phyloP scores from a whole-genome alignment of 1,284 basidiomycete species.

The Leccinum fuscescens region DNA sequence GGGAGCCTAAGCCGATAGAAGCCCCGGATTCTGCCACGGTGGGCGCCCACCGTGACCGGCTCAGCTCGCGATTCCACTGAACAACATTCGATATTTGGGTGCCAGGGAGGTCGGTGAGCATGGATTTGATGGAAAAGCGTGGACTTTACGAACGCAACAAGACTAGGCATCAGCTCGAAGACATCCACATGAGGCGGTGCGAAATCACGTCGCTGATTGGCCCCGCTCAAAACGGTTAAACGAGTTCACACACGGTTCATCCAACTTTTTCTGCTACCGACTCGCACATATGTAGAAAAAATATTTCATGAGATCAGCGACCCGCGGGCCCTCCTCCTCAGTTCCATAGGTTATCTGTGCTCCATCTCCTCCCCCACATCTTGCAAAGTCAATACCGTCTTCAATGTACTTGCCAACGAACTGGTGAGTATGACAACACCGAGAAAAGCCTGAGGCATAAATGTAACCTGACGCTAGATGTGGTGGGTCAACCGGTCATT shows the following conservation, averaged over 20 bases:
- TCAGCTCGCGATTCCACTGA: conserved; percentile 5
- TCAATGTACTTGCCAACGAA: neutral
- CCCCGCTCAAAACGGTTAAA: neutral
- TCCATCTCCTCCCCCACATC: neutral
- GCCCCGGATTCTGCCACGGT: conserved; percentile 35
- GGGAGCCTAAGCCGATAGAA: conserved; percentile 32
- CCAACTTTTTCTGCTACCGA: neutral
- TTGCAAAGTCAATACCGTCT: neutral
- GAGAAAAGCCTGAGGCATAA: neutral
- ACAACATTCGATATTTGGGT: neutral
- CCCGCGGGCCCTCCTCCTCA: too few relatives aligned
- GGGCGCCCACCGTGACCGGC: conserved; percentile 19
- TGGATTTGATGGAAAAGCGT: neutral
- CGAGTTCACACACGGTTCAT: neutral
- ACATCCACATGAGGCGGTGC: conserved; percentile 28
- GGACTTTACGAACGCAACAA: conserved; percentile 12
- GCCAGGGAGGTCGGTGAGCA: conserved; percentile 5
- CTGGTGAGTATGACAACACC: neutral
- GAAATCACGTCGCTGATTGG: conserved; percentile 27
- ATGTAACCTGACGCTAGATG: neutral
- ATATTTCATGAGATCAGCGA: too few relatives aligned
- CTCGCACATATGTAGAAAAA: too few relatives aligned
- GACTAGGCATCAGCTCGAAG: conserved; percentile 17
- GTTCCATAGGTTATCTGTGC: too few relatives aligned
- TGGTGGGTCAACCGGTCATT: neutral